Percentiles rank a stretch among this genome's conserved stretches.
Conservation (phyloP, 805 yeast species). For the Myxozyma sirexii region DNA sequence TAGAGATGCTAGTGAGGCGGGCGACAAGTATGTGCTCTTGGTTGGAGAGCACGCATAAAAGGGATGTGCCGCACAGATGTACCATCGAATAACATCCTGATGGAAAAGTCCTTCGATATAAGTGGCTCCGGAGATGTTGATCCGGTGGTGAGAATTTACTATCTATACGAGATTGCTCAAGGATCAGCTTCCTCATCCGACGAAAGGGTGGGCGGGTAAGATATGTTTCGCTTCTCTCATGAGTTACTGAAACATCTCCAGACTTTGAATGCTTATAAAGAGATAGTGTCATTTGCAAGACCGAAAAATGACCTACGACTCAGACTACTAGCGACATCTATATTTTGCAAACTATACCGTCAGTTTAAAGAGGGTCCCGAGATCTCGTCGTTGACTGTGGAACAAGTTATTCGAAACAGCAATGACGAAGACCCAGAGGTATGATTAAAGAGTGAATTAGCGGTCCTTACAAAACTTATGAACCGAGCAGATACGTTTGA, state of each 20-base stretch:
- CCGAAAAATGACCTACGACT: constrained; percentile 14
- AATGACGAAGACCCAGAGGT: constrained; percentile 22
- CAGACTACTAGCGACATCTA: constrained; percentile 26
- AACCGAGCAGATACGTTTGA: neutral
- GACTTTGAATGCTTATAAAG: constrained; percentile 21
- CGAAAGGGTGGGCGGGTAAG: constrained; percentile 18
- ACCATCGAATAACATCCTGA: constrained; percentile 2
- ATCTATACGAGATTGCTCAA: constrained; percentile 27
- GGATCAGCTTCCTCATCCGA: constrained; percentile 15
- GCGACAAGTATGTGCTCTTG: too few species aligned
- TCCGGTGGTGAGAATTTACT: constrained; percentile 23
- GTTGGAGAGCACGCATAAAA: too few species aligned
- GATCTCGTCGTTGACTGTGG: constrained; percentile 22
- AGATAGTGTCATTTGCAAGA: constrained; percentile 15
- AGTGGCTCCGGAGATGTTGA: neutral
- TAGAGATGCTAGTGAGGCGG: too few species aligned
- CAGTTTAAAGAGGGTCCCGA: constrained; percentile 10
- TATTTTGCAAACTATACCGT: constrained; percentile 25
- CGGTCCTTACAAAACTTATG: too few species aligned
- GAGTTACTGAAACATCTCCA: neutral
- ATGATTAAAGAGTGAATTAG: too few species aligned
- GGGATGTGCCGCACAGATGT: too few species aligned
- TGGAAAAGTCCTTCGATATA: neutral
- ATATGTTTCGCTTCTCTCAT: neutral
- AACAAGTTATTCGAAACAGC: constrained; percentile 29